Evolutionary conservation across 2,329 filamentous ascomycete genomes (phyloP).

Genomic region (Mycosphaerella sp.): DNA sequence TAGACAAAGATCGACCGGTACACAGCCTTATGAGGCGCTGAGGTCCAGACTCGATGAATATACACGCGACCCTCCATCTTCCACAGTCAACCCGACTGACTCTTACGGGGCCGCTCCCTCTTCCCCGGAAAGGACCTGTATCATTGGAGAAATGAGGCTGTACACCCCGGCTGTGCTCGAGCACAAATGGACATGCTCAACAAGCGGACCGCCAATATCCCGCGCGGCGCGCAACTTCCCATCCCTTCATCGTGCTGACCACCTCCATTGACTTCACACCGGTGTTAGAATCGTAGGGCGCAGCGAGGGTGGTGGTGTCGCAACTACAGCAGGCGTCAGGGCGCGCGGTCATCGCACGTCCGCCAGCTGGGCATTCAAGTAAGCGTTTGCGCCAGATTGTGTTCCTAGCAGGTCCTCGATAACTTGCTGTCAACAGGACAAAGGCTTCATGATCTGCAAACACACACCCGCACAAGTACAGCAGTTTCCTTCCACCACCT

Average conservation of each 20-base stretch:
- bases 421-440: background rate
- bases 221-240: slow-evolving; percentile 10
- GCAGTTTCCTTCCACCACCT: background rate
- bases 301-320: slow-evolving; percentile 15
- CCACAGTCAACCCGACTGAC: background rate
- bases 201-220: slow-evolving; percentile 8
- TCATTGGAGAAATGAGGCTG: slow-evolving; percentile 3
- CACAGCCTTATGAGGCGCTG: background rate
- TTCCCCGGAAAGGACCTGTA: background rate
- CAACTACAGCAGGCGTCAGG: slow-evolving; percentile 9
- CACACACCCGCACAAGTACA: background rate
- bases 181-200: slow-evolving; percentile 8
- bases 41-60: background rate
- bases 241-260: slow-evolving; percentile 5
- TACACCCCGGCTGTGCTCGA: slow-evolving; percentile 12
- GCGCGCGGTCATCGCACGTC: background rate
- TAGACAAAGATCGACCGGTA: background rate
- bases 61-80: background rate
- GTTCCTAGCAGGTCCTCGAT: background rate
- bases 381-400: slow-evolving; percentile 3
- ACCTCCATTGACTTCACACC: slow-evolving; percentile 6
- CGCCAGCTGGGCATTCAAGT: background rate
- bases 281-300: slow-evolving; percentile 6
- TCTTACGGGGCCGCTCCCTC: background rate
- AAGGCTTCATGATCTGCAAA: slow-evolving; percentile 2